phyloP scores from a whole-genome alignment of 2,329 filamentous ascomycete species.

The Metarhizium sp. region DNA sequence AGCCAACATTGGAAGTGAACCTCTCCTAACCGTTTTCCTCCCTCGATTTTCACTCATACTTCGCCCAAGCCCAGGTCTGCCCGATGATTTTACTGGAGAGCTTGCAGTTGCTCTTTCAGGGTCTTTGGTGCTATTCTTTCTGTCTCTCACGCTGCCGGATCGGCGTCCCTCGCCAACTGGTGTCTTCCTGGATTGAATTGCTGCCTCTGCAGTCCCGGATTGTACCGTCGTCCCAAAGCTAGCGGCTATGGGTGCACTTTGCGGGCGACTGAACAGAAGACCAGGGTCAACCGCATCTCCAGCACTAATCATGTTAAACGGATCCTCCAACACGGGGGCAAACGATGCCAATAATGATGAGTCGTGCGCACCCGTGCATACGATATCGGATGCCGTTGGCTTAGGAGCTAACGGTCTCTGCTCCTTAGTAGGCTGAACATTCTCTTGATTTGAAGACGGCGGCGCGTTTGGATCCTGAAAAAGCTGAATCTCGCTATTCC shows the following conservation, averaged over 20 bases:
- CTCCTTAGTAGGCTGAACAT: conserved; percentile 27
- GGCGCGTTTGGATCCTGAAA: conserved; percentile 38
- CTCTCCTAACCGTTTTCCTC: conserved; percentile 30
- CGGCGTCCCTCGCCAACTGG: conserved; percentile 27
- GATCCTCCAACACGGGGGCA: conserved; percentile 32
- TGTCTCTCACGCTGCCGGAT: conserved; percentile 34
- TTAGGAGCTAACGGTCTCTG: conserved; percentile 43
- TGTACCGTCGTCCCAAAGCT: conserved; percentile 22
- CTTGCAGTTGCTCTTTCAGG: conserved; percentile 31
- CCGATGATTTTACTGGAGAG: conserved; percentile 43
- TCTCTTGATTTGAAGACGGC: conserved; percentile 25
- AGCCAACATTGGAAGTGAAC: conserved; percentile 37
- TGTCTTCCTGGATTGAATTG: conserved; percentile 16
- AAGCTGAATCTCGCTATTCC: conserved; percentile 45
- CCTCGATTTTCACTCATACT: conserved; percentile 46
- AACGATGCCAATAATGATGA: conserved; percentile 30
- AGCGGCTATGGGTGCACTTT: conserved; percentile 36
- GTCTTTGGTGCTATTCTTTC: conserved; percentile 28
- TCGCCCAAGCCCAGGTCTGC: conserved; percentile 39
- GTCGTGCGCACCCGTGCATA: conserved; percentile 10
- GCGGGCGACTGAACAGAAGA: conserved; percentile 45
- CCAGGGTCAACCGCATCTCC: conserved; percentile 48
- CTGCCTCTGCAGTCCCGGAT: conserved; percentile 18
- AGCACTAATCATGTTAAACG: conserved; percentile 38
- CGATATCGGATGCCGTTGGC: conserved; percentile 25